Percentiles rank a stretch among this genome's conserved stretches.
Conservation (phyloP, 306 rosid genomes). For the Erythrophleum fordii region DNA sequence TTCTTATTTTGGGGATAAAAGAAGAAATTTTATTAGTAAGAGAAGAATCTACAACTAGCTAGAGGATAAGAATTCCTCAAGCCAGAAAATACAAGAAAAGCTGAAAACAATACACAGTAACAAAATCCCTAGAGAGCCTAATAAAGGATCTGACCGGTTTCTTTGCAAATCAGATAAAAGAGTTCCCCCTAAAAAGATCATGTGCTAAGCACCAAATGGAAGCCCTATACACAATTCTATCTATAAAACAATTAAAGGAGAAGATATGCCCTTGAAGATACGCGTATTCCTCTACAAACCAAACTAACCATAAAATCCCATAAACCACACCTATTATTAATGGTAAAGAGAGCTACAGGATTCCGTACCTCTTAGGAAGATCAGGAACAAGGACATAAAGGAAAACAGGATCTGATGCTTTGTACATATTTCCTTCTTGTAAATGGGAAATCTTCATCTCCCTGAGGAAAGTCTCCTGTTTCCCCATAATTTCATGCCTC, state of each 20-base stretch:
- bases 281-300: neutral
- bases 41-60: neutral
- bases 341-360: slow-evolving; percentile 7
- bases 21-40: neutral
- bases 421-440: slow-evolving; percentile 37
- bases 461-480: slow-evolving; percentile 56
- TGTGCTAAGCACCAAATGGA: neutral
- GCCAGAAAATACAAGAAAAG: neutral
- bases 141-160: neutral
- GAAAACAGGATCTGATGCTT: slow-evolving; percentile 61
- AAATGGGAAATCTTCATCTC: slow-evolving; percentile 56
- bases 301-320: neutral
- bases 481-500: slow-evolving; percentile 58
- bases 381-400: slow-evolving; percentile 79
- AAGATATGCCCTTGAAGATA: neutral
- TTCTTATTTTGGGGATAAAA: neutral
- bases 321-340: neutral
- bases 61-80: neutral
- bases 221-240: neutral
- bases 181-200: neutral
- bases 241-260: neutral
- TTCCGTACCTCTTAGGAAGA: slow-evolving; percentile 80
- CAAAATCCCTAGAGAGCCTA: neutral
- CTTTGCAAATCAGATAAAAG: neutral
- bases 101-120: neutral